phyloP scores from a whole-genome alignment of 179 eudicot genomes.

The Drosera spatulata region DNA sequence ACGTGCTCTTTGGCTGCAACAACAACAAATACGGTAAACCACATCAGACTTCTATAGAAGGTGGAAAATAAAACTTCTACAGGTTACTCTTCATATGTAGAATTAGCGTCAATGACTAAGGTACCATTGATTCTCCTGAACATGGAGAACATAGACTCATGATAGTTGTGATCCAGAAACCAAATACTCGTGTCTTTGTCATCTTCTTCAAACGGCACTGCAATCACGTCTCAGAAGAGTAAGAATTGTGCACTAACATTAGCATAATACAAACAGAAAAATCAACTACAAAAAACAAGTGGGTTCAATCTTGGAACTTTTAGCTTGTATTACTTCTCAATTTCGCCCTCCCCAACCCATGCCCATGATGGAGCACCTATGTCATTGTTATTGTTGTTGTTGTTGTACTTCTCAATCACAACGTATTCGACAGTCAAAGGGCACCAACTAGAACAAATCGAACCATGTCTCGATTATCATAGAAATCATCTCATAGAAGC shows the following conservation, averaged over 20 bases:
- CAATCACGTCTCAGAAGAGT: constrained; percentile 8
- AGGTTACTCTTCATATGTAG: not conserved
- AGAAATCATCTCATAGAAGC: too few relatives aligned
- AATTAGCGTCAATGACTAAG: not conserved
- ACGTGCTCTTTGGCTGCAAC: constrained; percentile 96
- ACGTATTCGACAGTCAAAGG: too few relatives aligned
- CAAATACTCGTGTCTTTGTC: constrained; percentile 93
- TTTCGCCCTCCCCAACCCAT: too few relatives aligned
- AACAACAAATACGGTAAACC: not conserved
- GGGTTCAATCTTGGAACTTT: too few relatives aligned
- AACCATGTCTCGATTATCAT: too few relatives aligned
- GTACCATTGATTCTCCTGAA: constrained; percentile 88
- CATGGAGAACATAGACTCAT: constrained; percentile 93
- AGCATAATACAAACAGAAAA: not conserved
- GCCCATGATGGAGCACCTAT: too few relatives aligned
- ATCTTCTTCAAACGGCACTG: constrained; percentile 98
- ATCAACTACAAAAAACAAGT: not conserved
- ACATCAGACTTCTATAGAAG: not conserved
- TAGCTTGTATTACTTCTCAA: too few relatives aligned
- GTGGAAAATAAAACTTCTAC: too few relatives aligned
- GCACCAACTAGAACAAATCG: too few relatives aligned
- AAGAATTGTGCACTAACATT: not conserved
- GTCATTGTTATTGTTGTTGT: too few relatives aligned
- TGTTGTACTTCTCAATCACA: too few relatives aligned
- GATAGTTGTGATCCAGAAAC: constrained; percentile 98